Evolutionary conservation across 768 basidiomycete species (phyloP).

Genomic region (Solioccasus polychromus): DNA sequence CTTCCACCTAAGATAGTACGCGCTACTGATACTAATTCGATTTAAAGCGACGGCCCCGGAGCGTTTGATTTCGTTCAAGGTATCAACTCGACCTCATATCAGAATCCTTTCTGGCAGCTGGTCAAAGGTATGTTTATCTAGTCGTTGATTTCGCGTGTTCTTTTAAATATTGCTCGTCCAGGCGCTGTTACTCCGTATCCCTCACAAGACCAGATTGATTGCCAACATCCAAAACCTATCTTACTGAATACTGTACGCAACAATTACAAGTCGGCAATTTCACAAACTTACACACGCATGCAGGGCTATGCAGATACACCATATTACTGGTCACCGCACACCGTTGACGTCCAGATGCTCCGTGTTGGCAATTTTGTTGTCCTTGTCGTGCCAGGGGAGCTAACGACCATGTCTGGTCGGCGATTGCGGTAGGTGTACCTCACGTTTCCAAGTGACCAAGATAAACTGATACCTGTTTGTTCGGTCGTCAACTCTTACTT

Average conservation of each 20-base stretch:
- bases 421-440: slow-evolving; percentile 59
- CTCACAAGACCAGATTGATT: slow-evolving; percentile 56
- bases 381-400: slow-evolving; percentile 72
- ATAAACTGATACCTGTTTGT: slow-evolving; percentile 7
- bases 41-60: slow-evolving; percentile 69
- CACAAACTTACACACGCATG: slow-evolving; percentile 18
- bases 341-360: slow-evolving; percentile 74
- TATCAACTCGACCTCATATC: slow-evolving; percentile 55
- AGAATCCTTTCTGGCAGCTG: slow-evolving; percentile 80
- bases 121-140: slow-evolving; percentile 52
- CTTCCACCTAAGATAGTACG: neutral
- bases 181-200: slow-evolving; percentile 60
- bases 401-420: slow-evolving; percentile 81
- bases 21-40: no score
- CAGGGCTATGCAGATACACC: slow-evolving; percentile 63
- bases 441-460: neutral
- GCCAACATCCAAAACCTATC: slow-evolving; percentile 78
- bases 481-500: neutral
- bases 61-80: slow-evolving; percentile 78
- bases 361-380: slow-evolving; percentile 76
- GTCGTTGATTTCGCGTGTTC: neutral
- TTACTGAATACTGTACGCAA: slow-evolving; percentile 54
- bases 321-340: slow-evolving; percentile 73
- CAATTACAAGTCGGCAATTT: neutral
- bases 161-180: neutral